Conservation (phyloP, 2,329 filamentous ascomycete species). For the Neofusicoccum sp. region DNA sequence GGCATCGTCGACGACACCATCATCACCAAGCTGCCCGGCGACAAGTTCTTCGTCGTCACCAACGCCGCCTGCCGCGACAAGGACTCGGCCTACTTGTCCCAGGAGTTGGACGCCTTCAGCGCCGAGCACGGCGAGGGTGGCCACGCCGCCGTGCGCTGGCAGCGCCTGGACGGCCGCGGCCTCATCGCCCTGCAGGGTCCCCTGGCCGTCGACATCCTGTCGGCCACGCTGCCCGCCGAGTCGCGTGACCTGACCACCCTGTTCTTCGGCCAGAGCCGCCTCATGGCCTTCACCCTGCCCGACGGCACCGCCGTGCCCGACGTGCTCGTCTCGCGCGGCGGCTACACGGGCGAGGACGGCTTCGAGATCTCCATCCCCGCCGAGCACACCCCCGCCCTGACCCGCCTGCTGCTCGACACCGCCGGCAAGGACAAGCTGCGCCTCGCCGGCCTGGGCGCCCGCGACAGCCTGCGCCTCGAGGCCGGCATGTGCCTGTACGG, state of each 20-base stretch:
- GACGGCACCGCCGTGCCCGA: constrained; percentile 48
- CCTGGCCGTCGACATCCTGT: constrained; percentile 67
- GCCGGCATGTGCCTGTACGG: constrained; percentile 99
- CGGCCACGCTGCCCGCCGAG: constrained; percentile 57
- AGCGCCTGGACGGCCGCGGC: constrained; percentile 68
- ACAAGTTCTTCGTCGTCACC: constrained; percentile 85
- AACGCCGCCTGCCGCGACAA: constrained; percentile 92
- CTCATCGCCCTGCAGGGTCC: constrained; percentile 91
- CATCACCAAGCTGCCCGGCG: constrained; percentile 72
- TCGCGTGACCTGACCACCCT: constrained; percentile 60
- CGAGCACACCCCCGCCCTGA: constrained; percentile 62
- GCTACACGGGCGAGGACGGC: constrained; percentile 97
- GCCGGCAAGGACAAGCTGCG: constrained; percentile 62
- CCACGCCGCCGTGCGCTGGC: constrained; percentile 60
- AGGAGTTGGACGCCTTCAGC: constrained; percentile 64
- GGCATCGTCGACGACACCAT: constrained; percentile 96
- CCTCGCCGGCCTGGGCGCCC: constrained; percentile 83
- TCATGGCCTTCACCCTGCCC: constrained; percentile 61
- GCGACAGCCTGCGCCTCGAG: constrained; percentile 89
- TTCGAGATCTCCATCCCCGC: constrained; percentile 90
- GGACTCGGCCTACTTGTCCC: constrained; percentile 73
- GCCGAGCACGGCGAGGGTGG: constrained; percentile 50
- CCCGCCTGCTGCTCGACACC: constrained; percentile 66
- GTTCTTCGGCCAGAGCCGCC: constrained; percentile 77
- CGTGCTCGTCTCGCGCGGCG: constrained; percentile 79